Percentiles rank a stretch among this genome's conserved stretches.
Evolutionary conservation across 768 basidiomycete species (phyloP).

Genomic region (Cubamyces lactineus): DNA sequence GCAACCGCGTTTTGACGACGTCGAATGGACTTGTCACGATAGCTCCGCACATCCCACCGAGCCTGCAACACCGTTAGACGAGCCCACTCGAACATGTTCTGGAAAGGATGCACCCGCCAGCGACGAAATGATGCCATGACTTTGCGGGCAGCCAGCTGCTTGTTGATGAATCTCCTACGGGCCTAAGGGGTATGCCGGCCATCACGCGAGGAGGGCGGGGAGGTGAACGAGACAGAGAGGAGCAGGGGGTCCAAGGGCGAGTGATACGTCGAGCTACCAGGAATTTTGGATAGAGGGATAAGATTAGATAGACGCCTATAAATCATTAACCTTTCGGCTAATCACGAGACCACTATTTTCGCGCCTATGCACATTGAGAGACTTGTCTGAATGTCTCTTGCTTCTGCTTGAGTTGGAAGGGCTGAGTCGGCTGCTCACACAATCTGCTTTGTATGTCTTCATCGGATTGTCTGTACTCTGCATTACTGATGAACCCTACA

Average conservation of each 20-base stretch:
- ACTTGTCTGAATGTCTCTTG: too few relatives aligned
- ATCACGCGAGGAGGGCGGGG: conserved; percentile 21
- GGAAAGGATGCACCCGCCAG: conserved; percentile 71
- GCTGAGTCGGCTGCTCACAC: too few relatives aligned
- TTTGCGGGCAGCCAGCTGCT: conserved; percentile 60
- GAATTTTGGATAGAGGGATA: conserved; percentile 26
- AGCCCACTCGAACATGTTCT: background rate
- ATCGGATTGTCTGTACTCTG: too few relatives aligned
- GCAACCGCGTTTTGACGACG: conserved; percentile 96
- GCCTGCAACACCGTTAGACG: conserved; percentile 44
- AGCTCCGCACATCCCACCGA: conserved; percentile 97
- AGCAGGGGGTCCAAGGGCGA: conserved; percentile 8
- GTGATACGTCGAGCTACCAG: background rate
- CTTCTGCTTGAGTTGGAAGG: too few relatives aligned
- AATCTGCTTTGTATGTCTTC: too few relatives aligned
- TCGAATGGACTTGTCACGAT: conserved; percentile 97
- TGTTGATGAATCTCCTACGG: conserved; percentile 37
- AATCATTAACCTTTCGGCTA: too few relatives aligned
- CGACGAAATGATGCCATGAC: conserved; percentile 84
- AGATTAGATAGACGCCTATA: conserved; percentile 25
- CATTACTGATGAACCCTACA: too few relatives aligned
- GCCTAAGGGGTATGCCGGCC: conserved; percentile 28
- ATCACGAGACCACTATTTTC: too few relatives aligned
- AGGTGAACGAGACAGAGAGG: conserved; percentile 18
- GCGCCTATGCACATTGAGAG: too few relatives aligned